Percentiles rank a stretch among this genome's conserved stretches.
phyloP scores from a whole-genome alignment of 2,329 filamentous ascomycete genomes.

The Aspergillus ochraceus region DNA sequence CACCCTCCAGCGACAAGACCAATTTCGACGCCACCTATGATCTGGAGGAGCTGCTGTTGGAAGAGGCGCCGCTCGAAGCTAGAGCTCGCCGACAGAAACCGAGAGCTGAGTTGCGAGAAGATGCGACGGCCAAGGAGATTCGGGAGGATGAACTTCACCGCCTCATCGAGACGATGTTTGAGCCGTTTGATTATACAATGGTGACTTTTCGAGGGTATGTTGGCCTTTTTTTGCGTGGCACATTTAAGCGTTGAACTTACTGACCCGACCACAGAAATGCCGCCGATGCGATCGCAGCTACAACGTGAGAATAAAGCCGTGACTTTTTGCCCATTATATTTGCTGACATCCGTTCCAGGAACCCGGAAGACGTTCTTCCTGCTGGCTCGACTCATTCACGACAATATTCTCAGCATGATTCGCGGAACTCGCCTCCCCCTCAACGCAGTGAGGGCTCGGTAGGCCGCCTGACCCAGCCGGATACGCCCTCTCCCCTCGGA shows the following conservation, averaged over 20 bases:
- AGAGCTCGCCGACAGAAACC: constrained; percentile 91
- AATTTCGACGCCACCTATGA: constrained; percentile 99
- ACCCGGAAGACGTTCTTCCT: constrained; percentile 40
- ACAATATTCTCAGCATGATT: constrained; percentile 39
- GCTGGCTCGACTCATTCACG: constrained; percentile 31
- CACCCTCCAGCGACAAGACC: constrained; percentile 93
- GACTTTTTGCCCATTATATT: constrained; percentile 4
- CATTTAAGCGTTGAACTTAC: constrained; percentile 3
- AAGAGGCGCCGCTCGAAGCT: constrained; percentile 93
- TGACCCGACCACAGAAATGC: constrained; percentile 28
- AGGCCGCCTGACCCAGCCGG: constrained; percentile 27
- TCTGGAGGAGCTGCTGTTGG: constrained; percentile 85
- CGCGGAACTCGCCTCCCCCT: constrained; percentile 31
- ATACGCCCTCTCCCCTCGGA: constrained; percentile 27
- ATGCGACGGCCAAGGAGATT: constrained; percentile 93
- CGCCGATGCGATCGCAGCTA: constrained; percentile 42
- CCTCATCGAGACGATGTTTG: constrained; percentile 91
- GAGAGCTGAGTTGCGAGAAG: constrained; percentile 84
- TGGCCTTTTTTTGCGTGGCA: not conserved
- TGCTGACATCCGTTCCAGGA: constrained; percentile 24
- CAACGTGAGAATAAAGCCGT: constrained; percentile 25
- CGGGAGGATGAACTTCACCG: constrained; percentile 90
- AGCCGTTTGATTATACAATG: constrained; percentile 91
- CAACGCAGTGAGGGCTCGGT: constrained; percentile 29
- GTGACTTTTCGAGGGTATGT: constrained; percentile 73